These are phyloP conservation scores for rapeseed (Brassica napus) DNA, from an alignment of 345 rosid species.

Conservation along the genomic window DNA sequence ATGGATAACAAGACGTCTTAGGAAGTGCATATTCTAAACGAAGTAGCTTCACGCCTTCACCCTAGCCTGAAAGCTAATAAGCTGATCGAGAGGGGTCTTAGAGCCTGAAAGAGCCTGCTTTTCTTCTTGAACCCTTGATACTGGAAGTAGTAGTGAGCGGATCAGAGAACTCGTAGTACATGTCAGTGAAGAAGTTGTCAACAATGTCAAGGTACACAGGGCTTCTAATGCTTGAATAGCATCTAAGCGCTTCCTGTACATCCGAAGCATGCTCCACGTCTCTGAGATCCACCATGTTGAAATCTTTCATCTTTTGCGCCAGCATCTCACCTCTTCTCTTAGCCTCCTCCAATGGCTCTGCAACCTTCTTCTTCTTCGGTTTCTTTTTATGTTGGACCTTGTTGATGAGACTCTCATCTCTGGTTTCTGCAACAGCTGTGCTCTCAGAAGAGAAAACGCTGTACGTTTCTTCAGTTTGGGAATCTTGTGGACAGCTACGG, in stretches of 20 bases:
- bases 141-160: conserved; percentile 45
- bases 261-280: conserved; percentile 77
- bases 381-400: conserved; percentile 38
- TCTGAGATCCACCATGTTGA: conserved; percentile 76
- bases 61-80: neutral
- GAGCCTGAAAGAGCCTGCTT: conserved; percentile 49
- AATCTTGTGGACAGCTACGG: conserved; percentile 25
- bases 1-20: neutral
- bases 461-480: conserved; percentile 38
- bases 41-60: neutral
- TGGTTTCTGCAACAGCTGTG: conserved; percentile 42
- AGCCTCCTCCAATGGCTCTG: conserved; percentile 12
- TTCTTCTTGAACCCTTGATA: conserved; percentile 47
- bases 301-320: conserved; percentile 79
- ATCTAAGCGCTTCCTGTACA: conserved; percentile 80
- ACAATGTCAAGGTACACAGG: conserved; percentile 83
- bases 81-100: conserved; percentile 14
- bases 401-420: conserved; percentile 34
- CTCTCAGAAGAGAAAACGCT: conserved; percentile 41
- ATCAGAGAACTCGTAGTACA: conserved; percentile 71
- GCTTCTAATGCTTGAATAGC: conserved; percentile 77
- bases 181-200: conserved; percentile 75
- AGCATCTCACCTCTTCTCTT: conserved; percentile 49
- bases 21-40: neutral
- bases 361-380: conserved; percentile 39